Base-by-base conservation (phyloP, 202 grass and related monocot species). In the Musa balbisiana region DNA sequence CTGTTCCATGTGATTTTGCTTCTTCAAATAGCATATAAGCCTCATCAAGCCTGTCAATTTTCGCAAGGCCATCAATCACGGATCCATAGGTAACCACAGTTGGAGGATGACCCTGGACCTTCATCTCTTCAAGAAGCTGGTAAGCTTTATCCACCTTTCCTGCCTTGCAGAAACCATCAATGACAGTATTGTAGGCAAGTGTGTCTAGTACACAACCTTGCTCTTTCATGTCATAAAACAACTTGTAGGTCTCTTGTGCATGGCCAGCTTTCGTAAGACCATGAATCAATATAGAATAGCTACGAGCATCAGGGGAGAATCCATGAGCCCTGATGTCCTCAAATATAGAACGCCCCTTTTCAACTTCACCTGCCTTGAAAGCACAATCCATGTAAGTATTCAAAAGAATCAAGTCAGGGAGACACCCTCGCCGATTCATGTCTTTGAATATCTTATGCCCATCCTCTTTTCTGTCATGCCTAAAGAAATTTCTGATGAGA, bases 21-120 rank as follows among this genome's bases (percentile, higher is more conserved):
- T 98, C 94, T 84, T 98, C 91, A 78, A 91, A 98, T 79, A 98
- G 85, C 94, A 98, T 89, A 69, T 93, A 98, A 62, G 91, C 87
- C 80, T 98, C 94, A 85, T 98, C 91, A 79, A 98, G 88, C 84
- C 94, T 85, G 79, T 89, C 91, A 81, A 98, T 93, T 84, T 98
- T 98, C 60, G 88, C 87, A 43, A 98, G 79, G 73, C 94, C 91
- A 94, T 98, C 88, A 78, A 98, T 82, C 53, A 98, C 83, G 17
- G 88, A 79, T 69, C 94, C 94, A 87, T 98, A 93, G 29, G 94
- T 93, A 81, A 83, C 86, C 74, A 93, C 83, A 24, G 90, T 98
- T 52, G 88, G 91, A 81, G 52, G 72, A 71, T 86, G 78, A 23
- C 23, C 79, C 63, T 98, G 91, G 65, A 81, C 49, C 80, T 88